Percentiles rank a stretch among this genome's conserved stretches.
Evolutionary conservation across 208 protist species (phyloP).

Genomic region (Trypanosoma lewisi): DNA sequence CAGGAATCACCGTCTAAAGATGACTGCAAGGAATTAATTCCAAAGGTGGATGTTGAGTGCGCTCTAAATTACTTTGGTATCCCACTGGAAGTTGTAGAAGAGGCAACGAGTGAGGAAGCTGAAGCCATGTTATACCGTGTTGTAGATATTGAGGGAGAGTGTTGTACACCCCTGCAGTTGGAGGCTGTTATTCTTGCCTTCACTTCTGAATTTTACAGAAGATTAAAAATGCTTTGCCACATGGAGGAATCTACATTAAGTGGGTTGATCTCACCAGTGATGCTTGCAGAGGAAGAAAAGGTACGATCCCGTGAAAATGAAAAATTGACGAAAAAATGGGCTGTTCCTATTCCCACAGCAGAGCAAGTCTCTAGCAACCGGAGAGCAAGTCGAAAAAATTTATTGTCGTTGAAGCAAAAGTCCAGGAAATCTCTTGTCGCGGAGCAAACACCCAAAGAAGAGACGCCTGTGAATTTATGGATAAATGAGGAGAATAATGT

Average conservation of each 20-base stretch:
- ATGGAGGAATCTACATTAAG: background rate
- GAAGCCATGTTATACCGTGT: conserved; percentile 20
- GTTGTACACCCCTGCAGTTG: conserved; percentile 11
- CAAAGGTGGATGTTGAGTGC: conserved; percentile 22
- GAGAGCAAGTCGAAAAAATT: conserved; percentile 1
- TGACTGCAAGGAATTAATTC: background rate
- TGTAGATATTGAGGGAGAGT: background rate
- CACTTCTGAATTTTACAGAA: conserved; percentile 13
- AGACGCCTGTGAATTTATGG: conserved; percentile 15
- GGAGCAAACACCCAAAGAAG: background rate
- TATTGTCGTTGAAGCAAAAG: background rate
- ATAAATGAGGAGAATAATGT: conserved; percentile 19
- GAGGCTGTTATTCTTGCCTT: conserved; percentile 6
- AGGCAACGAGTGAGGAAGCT: conserved; percentile 10
- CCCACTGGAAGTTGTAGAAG: conserved; percentile 19
- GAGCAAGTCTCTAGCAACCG: background rate
- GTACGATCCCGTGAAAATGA: conserved; percentile 2
- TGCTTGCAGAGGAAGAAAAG: background rate
- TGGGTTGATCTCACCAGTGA: background rate
- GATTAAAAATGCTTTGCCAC: conserved; percentile 7
- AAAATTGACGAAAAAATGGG: conserved; percentile 15
- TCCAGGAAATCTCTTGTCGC: background rate
- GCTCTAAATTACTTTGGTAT: conserved; percentile 47
- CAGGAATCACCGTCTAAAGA: background rate
- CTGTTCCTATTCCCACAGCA: background rate